phyloP scores from a whole-genome alignment of 805 yeast species.

The Phaffomyces thermotolerans region DNA sequence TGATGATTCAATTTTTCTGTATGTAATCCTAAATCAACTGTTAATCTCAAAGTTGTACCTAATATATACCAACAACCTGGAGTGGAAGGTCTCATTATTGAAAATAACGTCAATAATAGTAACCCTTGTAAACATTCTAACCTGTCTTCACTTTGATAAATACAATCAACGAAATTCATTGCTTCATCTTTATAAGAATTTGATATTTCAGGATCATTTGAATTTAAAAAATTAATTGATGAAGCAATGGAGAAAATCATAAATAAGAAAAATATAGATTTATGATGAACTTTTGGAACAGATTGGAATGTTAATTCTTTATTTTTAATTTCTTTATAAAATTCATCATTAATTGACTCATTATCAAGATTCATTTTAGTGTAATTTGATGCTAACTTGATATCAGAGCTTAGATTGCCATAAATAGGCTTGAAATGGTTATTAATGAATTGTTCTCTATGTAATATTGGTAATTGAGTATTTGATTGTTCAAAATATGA shows the following conservation, averaged over 20 bases:
- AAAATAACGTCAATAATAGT: conserved; percentile 58
- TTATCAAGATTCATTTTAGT: conserved; percentile 38
- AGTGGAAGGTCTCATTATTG: conserved; percentile 80
- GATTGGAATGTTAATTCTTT: conserved; percentile 24
- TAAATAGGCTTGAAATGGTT: conserved; percentile 72
- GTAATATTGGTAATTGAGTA: conserved; percentile 76
- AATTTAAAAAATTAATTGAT: conserved; percentile 58
- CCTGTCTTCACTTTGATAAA: conserved; percentile 50
- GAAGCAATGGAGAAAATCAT: conserved; percentile 77
- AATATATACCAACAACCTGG: conserved; percentile 92
- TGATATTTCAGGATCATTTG: conserved; percentile 53
- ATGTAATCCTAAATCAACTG: conserved; percentile 82
- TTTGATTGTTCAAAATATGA: conserved; percentile 74
- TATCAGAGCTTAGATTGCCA: conserved; percentile 50
- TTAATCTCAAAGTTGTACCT: conserved; percentile 71
- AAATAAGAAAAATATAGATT: conserved; percentile 62
- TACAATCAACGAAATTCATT: conserved; percentile 46
- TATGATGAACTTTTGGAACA: conserved; percentile 42
- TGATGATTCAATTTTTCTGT: conserved; percentile 43
- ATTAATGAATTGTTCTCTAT: conserved; percentile 67
- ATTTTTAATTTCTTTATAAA: conserved; percentile 1
- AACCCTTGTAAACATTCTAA: conserved; percentile 71
- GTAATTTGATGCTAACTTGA: conserved; percentile 52
- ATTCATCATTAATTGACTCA: conserved; percentile 19
- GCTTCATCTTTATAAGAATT: conserved; percentile 69